Evolutionary conservation across 2,329 filamentous ascomycete genomes (phyloP), one percentile per base, ranked within the genome.

Genomic region (Dactylonectria estremocensis): DNA sequence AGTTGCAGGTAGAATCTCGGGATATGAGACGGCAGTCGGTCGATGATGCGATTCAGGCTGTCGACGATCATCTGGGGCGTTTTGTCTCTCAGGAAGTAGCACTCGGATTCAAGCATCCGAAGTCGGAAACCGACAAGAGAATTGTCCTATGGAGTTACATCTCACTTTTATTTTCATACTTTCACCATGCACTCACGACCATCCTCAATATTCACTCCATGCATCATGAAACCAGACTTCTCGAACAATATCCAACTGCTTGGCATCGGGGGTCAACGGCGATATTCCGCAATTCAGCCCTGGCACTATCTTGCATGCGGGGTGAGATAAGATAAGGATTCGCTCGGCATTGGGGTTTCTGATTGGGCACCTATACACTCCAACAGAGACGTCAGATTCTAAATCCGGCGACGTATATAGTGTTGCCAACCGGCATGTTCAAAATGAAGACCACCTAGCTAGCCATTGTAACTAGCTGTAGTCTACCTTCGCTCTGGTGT

Each of bases 1-100:
- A 66, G 64, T 62, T 61, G 62, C 22, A n/a, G 62, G 57, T 28
- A 37, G 28, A 54, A 61, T 54, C 48, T 61, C 63, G 63, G 50
- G 45, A 62, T 50, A 18, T 18, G 14, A 60, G 60, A 35, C 49
- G 24, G 49, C 49, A 33, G 50, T 61, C 37, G 50, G 50, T 61
- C 37, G 50, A 28, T 33, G 28, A 52, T n/a, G 18, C 8, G 13
- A 18, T n/a, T n/a, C n/a, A 16, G 22, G n/a, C 11, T 8, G 5
- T 14, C 40, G 40, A 43, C 14, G 5, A 43, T 43, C 40, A 7
- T 43, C 40, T n/a, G 50, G 18, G 16, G n/a, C 20, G 20, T 16
- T 20, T 33, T 6, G 8, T 33, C 49, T 11, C 16, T 37, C 24
- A 31, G 10, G 13, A 37, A 37, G 10, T 37, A n/a, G 35, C 35